Conservation (phyloP, 805 yeast species). For the Lachancea sp. region DNA sequence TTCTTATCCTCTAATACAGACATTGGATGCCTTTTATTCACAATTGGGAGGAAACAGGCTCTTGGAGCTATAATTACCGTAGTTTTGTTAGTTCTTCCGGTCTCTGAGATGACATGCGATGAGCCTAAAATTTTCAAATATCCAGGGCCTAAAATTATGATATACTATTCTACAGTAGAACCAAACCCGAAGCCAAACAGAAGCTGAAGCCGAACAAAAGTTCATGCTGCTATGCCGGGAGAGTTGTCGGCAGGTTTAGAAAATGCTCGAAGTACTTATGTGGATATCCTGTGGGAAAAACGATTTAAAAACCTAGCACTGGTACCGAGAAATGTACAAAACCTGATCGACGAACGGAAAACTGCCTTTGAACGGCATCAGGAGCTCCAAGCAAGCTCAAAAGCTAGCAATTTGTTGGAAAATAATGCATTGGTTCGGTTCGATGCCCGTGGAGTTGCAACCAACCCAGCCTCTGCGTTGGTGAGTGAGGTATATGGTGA, state of each 20-base stretch:
- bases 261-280: constrained; percentile 27
- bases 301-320: constrained; percentile 21
- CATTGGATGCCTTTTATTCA: not conserved
- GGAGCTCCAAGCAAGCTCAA: constrained; percentile 2
- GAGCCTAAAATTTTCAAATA: constrained; percentile 4
- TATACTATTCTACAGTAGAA: not conserved
- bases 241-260: constrained; percentile 2
- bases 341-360: constrained; percentile 21
- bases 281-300: constrained; percentile 25
- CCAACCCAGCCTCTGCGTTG: constrained; percentile 4
- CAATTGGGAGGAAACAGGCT: no score
- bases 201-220: not conserved
- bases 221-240: constrained; percentile 6
- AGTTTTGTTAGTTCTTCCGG: no score
- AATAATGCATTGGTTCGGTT: constrained; percentile 1
- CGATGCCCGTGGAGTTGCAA: constrained; percentile 6
- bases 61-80: no score
- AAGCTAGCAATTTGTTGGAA: not conserved
- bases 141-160: not conserved
- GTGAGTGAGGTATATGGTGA: constrained; percentile 10
- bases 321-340: constrained; percentile 30
- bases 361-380: constrained; percentile 16
- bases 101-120: constrained; percentile 3
- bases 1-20: constrained; percentile 1
- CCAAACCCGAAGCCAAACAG: not conserved